phyloP scores from a whole-genome alignment of 1,284 basidiomycete species.

The Naganishia sp. region DNA sequence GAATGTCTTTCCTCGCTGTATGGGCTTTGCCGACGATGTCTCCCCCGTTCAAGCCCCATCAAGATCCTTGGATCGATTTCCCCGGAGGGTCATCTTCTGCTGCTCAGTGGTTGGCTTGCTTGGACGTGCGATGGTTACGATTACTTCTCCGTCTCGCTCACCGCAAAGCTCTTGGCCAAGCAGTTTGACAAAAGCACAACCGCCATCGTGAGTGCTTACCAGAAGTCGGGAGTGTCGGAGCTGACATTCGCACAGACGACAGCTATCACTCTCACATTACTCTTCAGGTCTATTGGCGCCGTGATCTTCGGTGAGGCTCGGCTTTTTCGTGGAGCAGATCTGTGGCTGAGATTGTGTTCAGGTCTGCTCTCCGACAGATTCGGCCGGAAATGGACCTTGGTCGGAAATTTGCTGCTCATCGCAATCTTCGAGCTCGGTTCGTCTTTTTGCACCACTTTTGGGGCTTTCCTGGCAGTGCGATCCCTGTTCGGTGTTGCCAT shows the following conservation, averaged over 20 bases:
- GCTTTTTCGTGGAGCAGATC: not conserved
- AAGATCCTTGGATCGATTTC: slow-evolving; percentile 29
- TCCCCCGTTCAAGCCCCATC: slow-evolving; percentile 22
- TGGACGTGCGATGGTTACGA: slow-evolving; percentile 25
- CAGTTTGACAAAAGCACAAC: slow-evolving; percentile 46
- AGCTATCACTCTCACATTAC: slow-evolving; percentile 86
- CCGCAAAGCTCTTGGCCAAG: slow-evolving; percentile 56
- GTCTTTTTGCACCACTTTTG: slow-evolving; percentile 57
- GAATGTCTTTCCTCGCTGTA: not conserved
- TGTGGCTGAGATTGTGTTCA: not conserved
- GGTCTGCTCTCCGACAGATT: slow-evolving; percentile 74
- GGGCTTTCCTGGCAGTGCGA: slow-evolving; percentile 59
- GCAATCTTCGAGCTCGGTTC: slow-evolving; percentile 74
- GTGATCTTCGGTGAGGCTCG: slow-evolving; percentile 65
- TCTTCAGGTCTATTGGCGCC: slow-evolving; percentile 85
- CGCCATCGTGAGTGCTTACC: slow-evolving; percentile 40
- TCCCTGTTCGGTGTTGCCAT: slow-evolving; percentile 83
- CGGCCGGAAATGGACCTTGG: slow-evolving; percentile 90
- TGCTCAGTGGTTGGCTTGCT: slow-evolving; percentile 32
- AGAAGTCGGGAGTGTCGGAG: slow-evolving; percentile 24
- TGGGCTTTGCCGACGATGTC: not conserved
- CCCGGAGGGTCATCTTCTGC: slow-evolving; percentile 24
- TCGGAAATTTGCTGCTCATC: slow-evolving; percentile 71
- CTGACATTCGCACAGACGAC: slow-evolving; percentile 55
- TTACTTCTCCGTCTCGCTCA: slow-evolving; percentile 28